phyloP scores from a whole-genome alignment of 2,329 filamentous ascomycete genomes.

The Tolypocladium guangdongense region DNA sequence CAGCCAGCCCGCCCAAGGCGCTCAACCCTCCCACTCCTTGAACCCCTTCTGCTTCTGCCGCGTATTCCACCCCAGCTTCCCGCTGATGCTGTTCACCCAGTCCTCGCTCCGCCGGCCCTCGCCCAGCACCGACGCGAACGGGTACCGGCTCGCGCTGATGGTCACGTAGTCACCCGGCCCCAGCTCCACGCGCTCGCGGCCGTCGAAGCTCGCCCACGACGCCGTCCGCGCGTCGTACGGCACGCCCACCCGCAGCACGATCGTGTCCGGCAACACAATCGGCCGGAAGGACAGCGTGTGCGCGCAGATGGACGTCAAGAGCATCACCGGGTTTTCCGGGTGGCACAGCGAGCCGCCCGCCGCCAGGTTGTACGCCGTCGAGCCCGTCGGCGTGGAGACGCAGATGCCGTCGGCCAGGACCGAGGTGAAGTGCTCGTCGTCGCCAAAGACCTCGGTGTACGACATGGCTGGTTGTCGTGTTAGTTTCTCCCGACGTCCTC shows the following conservation, averaged over 20 bases:
- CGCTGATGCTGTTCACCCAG: conserved; percentile 72
- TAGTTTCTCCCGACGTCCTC: not conserved
- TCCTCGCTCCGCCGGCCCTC: conserved; percentile 61
- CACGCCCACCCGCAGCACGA: conserved; percentile 86
- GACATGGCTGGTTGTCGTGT: conserved; percentile 58
- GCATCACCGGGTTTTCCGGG: conserved; percentile 91
- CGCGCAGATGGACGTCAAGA: conserved; percentile 87
- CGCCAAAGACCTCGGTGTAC: conserved; percentile 81
- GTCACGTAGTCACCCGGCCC: conserved; percentile 74
- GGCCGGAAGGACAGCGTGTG: conserved; percentile 92
- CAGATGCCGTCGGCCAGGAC: conserved; percentile 88
- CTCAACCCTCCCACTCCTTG: conserved; percentile 33
- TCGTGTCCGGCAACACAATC: conserved; percentile 94
- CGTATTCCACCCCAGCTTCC: conserved; percentile 74
- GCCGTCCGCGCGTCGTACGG: conserved; percentile 83
- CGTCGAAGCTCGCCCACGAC: conserved; percentile 97
- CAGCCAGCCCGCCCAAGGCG: not conserved
- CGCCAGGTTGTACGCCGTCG: conserved; percentile 90
- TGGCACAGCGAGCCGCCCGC: conserved; percentile 93
- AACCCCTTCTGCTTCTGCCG: conserved; percentile 62
- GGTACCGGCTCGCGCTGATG: conserved; percentile 68
- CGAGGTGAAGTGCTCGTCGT: conserved; percentile 91
- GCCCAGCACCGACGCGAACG: conserved; percentile 67
- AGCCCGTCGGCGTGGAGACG: conserved; percentile 88
- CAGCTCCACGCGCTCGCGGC: conserved; percentile 75